Evolutionary conservation across 2,329 filamentous ascomycete species (phyloP).

Genomic region (Botrytis squamosa): DNA sequence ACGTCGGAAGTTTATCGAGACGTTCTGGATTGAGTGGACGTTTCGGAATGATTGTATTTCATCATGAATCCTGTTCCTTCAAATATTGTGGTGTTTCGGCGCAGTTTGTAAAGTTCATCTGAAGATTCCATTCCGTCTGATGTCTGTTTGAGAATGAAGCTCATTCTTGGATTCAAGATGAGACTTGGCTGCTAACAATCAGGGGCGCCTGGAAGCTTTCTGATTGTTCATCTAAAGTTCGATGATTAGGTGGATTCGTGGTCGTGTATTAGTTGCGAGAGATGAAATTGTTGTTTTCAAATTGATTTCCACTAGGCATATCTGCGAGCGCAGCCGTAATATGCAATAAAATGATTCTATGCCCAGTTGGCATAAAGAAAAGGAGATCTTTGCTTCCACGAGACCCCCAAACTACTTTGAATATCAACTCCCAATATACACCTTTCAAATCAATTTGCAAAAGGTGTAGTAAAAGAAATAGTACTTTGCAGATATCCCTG

Average conservation of each 20-base stretch:
- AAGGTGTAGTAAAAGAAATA: not conserved
- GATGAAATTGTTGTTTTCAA: not conserved
- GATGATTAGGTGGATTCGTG: not conserved
- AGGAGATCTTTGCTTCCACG: not conserved
- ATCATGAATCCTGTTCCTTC: slow-evolving; percentile 2
- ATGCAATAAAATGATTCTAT: not conserved
- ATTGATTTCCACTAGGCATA: not conserved
- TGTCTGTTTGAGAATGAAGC: slow-evolving; percentile 1
- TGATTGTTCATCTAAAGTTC: not conserved
- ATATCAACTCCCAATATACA: not conserved
- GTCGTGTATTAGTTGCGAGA: not conserved
- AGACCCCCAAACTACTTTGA: not conserved
- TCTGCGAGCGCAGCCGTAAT: not conserved
- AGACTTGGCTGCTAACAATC: not conserved
- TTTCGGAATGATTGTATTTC: not conserved
- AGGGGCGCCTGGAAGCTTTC: not conserved
- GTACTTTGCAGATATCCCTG: not conserved
- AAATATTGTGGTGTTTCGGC: not conserved
- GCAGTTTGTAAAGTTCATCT: not conserved
- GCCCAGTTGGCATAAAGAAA: not conserved
- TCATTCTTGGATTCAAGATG: not conserved
- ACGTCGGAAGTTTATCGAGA: not conserved
- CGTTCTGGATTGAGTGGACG: not conserved
- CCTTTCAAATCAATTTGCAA: not conserved
- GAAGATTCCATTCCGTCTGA: not conserved